These are phyloP conservation scores for Pinus albicaulis DNA, from an alignment of 75 land plant genomes.

Conservation along the genomic window DNA sequence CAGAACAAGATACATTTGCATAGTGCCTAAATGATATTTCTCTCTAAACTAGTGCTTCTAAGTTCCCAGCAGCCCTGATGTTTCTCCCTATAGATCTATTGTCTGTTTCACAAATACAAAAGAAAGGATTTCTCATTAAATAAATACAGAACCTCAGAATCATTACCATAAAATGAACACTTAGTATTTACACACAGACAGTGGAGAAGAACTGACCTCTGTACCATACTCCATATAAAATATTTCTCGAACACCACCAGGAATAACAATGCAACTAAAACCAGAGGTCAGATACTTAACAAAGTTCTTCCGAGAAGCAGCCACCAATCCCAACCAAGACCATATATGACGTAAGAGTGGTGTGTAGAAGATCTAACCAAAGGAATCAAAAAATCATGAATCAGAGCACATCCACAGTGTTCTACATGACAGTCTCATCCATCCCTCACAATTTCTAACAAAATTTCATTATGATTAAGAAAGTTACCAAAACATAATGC, in stretches of 20 bases:
- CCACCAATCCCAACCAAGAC: constrained; percentile 92
- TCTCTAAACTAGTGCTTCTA: background rate
- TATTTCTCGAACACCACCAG: constrained; percentile 94
- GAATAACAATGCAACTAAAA: constrained; percentile 76
- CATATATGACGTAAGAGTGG: constrained; percentile 91
- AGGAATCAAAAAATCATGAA: background rate
- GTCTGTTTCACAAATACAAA: background rate
- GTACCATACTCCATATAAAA: constrained; percentile 61
- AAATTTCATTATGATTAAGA: background rate
- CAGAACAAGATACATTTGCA: background rate
- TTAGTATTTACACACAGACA: background rate
- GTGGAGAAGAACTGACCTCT: constrained; percentile 55
- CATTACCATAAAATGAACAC: background rate
- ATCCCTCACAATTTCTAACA: background rate
- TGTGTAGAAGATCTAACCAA: constrained; percentile 77
- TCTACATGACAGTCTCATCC: background rate
- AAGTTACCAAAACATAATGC: background rate
- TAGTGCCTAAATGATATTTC: background rate
- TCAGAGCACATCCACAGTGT: background rate
- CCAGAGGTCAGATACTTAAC: constrained; percentile 56
- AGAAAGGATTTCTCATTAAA: background rate
- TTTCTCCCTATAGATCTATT: background rate
- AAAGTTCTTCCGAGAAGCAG: constrained; percentile 78
- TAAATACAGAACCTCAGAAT: background rate
- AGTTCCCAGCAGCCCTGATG: background rate